Evolutionary conservation across 2,329 filamentous ascomycete species (phyloP), one percentile per base, ranked within the genome.

Genomic region (Colletotrichum lini): DNA sequence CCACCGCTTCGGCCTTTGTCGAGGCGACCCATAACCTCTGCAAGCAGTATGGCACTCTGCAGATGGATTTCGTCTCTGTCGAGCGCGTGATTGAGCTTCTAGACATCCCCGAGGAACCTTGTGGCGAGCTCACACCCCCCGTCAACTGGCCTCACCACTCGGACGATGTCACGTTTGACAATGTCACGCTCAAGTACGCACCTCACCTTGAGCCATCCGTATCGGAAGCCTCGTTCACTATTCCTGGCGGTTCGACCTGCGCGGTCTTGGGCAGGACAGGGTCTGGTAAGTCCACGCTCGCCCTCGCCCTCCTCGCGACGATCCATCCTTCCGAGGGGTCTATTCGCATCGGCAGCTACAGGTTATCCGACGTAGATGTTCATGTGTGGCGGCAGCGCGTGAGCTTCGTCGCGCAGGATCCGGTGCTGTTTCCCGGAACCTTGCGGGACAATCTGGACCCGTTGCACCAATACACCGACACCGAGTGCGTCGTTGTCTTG

Each of bases 61-160:
- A 98, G 79, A 95, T 98, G 88, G 93, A 97, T 78, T 97, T 97
- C 75, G 94, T 97, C 0, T 95, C 93, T 0, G 93, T 98, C 0
- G 95, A 98, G 81, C 90, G 95, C 50, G 92, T 98, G 0, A 90
- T 96, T 12, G 94, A 96, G 79, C 87, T 98, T 0, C 86, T 96
- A 1, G 89, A 93, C 70, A 87, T 98, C 0, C 93, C 95, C 18
- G 90, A 94, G 78, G 95, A 98, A 78, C 84, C 90, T 0, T 85
- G 84, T 0, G 94, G 94, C 1, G 86, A 88, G 1, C 80, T 94
- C 3, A 82, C 88, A 2, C 94, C 94, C 0, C 93, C 94, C 0
- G 90, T 92, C 0, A 88, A 89, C 60, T 98, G 95, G 95, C 95
- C 95, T 0, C 86, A 87, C 0, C 91, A 90, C 65, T 86, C 86